phyloP scores from a whole-genome alignment of 192 early-diverging fungal genomes.

The Coemansia aciculifera region DNA sequence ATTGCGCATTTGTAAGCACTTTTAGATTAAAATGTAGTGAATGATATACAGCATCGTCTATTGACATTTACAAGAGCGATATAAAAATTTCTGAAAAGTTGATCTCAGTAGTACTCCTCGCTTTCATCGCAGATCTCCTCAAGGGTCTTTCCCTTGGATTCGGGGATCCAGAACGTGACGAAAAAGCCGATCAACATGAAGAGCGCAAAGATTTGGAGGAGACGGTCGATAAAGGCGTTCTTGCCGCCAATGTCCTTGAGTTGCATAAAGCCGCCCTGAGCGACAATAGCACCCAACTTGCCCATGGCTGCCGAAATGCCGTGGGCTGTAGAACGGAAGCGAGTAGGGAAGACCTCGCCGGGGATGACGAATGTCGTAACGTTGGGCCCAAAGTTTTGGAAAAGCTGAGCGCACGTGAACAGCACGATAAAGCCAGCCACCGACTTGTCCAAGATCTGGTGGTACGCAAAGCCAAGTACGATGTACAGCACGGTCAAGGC shows the following conservation, averaged over 20 bases:
- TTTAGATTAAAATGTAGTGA: not conserved
- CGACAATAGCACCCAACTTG: conserved; percentile 76
- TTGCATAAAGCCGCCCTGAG: conserved; percentile 69
- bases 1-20: not conserved
- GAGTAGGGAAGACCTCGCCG: conserved; percentile 80
- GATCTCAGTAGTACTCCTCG: conserved; percentile 40
- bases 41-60: not conserved
- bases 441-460: conserved; percentile 63
- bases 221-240: conserved; percentile 60
- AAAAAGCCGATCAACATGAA: conserved; percentile 76
- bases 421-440: conserved; percentile 63
- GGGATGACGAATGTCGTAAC: conserved; percentile 85
- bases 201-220: conserved; percentile 72
- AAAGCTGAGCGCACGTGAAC: conserved; percentile 69
- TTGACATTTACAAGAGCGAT: conserved; percentile 1
- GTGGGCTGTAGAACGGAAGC: conserved; percentile 76
- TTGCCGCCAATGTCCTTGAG: conserved; percentile 71
- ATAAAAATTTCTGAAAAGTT: not conserved
- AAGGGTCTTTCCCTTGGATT: conserved; percentile 54
- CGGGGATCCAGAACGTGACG: conserved; percentile 51
- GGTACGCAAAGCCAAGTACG: conserved; percentile 70
- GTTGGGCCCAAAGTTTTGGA: conserved; percentile 98
- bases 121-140: conserved; percentile 54
- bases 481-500: conserved; percentile 75
- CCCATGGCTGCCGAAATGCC: conserved; percentile 81